Conservation (phyloP, 805 yeast species). For the Saturnispora kantuleensis region DNA sequence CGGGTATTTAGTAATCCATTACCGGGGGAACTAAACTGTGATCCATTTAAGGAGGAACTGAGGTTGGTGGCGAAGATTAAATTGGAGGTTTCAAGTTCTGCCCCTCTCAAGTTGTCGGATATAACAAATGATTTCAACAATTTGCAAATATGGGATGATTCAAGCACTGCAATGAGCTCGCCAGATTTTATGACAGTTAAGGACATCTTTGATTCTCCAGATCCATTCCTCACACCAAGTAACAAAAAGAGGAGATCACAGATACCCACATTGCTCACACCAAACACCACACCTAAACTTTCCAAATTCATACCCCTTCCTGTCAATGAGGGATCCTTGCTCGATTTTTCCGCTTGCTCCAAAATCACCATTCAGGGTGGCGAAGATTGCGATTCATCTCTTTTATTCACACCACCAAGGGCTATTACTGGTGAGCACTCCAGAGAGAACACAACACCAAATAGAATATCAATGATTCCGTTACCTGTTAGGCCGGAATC, state of each 20-base stretch:
- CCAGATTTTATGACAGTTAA: constrained; percentile 10
- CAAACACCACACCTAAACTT: constrained; percentile 11
- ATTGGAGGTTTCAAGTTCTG: constrained; percentile 2
- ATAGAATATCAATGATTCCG: constrained; percentile 17
- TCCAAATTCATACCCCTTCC: constrained; percentile 13
- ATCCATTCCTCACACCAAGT: constrained; percentile 26
- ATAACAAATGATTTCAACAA: no score
- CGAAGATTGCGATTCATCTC: not conserved
- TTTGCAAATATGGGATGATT: no score
- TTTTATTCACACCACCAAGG: not conserved
- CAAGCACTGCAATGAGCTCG: constrained; percentile 5
- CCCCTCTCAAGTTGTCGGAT: no score
- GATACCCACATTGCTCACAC: constrained; percentile 9
- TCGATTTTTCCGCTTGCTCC: not conserved
- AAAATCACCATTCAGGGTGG: not conserved
- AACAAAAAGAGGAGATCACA: constrained; percentile 12
- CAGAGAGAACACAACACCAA: not conserved
- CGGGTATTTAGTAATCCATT: constrained; percentile 11
- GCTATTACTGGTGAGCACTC: not conserved
- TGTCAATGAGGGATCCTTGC: constrained; percentile 7
- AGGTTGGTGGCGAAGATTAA: constrained; percentile 9
- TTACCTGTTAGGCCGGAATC: constrained; percentile 22
- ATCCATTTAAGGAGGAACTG: constrained; percentile 7
- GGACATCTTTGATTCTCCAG: constrained; percentile 14
- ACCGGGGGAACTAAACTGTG: not conserved